Base-by-base conservation (phyloP, 192 early-diverging fungal species). In the Coemansia sp. region DNA sequence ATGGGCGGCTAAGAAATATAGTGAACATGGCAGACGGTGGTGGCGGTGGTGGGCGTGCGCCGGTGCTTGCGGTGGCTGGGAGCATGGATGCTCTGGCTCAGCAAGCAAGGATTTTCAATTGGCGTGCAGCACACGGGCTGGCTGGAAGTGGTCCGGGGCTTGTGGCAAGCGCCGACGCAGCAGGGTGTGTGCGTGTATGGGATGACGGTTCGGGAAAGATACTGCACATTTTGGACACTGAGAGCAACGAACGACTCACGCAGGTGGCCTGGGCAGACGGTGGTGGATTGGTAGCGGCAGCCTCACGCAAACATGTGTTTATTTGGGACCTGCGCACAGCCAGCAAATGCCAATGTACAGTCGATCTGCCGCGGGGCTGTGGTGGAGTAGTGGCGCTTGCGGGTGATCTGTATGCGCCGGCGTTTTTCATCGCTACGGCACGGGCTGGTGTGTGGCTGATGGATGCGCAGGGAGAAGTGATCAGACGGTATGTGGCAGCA, bases 141-240 rank as follows among this genome's bases (percentile, higher is more conserved):
- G 20, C 22, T 6, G n/a, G n/a, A n/a, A n/a, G n/a, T n/a, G 35
- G 32, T 2, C 43, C 45, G 24, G 48, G 44, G 13, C 18, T 48
- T 3, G 44, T 64, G 2, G 69, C 69, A 10, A 57, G 53, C 28
- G 51, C 48, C 13, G 42, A 53, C 10, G 37, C 42, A 19, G 43
- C 25, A 20, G 69, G 69, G 7, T 27, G 30, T 15, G 56, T 65
- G 53, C 54, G 58, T 13, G 48, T 72, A 38, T 72, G 69, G 69
- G 53, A 40, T 9, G 51, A 46, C 3, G 17, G 34, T 0, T 53
- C 33, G 6, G 69, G 69, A 11, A 10, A 25, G 11, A 25, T 32
- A 1, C n/a, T 8, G 4, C 44, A 18, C 5, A n/a, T 49, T 15
- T 42, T 72, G n/a, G 38, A 55, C 3, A 50, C 36, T 0, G 40